Percentiles rank a stretch among this genome's conserved stretches.
Evolutionary conservation across 257 asterid genomes (phyloP).

Genomic region (Rehmannia glutinosa): DNA sequence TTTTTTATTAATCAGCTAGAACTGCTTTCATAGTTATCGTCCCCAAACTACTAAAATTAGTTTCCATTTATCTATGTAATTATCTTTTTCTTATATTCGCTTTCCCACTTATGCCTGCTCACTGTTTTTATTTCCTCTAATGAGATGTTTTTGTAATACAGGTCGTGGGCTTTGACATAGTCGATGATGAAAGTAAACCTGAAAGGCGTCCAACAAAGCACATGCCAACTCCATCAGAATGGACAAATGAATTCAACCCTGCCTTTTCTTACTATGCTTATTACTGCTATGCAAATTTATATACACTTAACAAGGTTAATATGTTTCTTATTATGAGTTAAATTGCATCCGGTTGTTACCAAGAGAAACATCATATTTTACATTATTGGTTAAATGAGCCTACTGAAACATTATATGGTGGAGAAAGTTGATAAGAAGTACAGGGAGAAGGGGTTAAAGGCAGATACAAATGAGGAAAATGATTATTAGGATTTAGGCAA

Average conservation of each 20-base stretch:
- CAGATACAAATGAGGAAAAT: slow-evolving; percentile 11
- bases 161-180: slow-evolving; percentile 97
- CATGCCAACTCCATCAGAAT: slow-evolving; percentile 88
- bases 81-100: not conserved
- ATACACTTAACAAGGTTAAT: slow-evolving; percentile 79
- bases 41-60: not conserved
- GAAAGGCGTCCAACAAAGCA: slow-evolving; percentile 98
- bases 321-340: slow-evolving; percentile 14
- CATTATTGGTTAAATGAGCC: slow-evolving; percentile 1
- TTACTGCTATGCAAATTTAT: slow-evolving; percentile 91
- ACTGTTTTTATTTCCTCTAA: not conserved
- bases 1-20: not conserved
- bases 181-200: slow-evolving; percentile 98
- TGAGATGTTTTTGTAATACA: slow-evolving; percentile 28
- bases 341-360: slow-evolving; percentile 4
- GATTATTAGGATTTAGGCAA: not conserved
- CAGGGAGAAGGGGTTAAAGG: slow-evolving; percentile 3
- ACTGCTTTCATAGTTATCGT: not conserved
- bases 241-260: slow-evolving; percentile 93
- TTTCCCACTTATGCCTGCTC: slow-evolving; percentile 11
- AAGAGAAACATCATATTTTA: not conserved
- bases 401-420: slow-evolving; percentile 16
- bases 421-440: slow-evolving; percentile 3
- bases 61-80: too few relatives aligned
- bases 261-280: slow-evolving; percentile 95